Conservation (phyloP, 495 filamentous ascomycete genomes). For the Paragyromitra xinjiangensis region DNA sequence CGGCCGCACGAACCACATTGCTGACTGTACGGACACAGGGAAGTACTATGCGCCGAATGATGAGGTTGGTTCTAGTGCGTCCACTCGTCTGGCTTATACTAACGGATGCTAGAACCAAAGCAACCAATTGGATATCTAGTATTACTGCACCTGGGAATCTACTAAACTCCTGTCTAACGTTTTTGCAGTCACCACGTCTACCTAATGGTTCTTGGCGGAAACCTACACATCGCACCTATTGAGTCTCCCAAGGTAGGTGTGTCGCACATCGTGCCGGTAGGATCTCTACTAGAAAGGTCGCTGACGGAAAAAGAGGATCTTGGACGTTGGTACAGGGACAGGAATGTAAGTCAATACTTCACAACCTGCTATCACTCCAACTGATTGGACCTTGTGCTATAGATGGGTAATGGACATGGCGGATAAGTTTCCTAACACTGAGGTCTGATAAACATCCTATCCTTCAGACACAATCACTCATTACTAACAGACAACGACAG, state of each 20-base stretch:
- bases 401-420: slow-evolving; percentile 54
- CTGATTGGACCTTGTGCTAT: neutral
- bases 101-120: slow-evolving; percentile 43
- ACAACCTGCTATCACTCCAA: neutral
- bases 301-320: slow-evolving; percentile 38
- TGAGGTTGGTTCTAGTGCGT: slow-evolving; percentile 39
- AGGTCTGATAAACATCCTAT: slow-evolving; percentile 12
- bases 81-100: slow-evolving; percentile 13
- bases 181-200: slow-evolving; percentile 51
- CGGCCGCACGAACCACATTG: neutral
- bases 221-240: slow-evolving; percentile 50
- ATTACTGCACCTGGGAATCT: neutral
- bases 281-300: neutral
- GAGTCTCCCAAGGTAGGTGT: slow-evolving; percentile 26
- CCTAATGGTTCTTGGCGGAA: slow-evolving; percentile 46
- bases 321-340: slow-evolving; percentile 56
- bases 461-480: neutral
- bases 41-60: slow-evolving; percentile 49
- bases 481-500: slow-evolving; percentile 12
- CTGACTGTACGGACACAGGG: slow-evolving; percentile 24
- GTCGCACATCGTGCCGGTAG: too few species aligned
- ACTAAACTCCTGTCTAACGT: slow-evolving; percentile 5
- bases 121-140: slow-evolving; percentile 54
- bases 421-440: slow-evolving; percentile 49
- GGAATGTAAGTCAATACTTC: slow-evolving; percentile 41